Base-by-base conservation (phyloP, 371 early-diverging fungal genomes). In the Mucor sp. region DNA sequence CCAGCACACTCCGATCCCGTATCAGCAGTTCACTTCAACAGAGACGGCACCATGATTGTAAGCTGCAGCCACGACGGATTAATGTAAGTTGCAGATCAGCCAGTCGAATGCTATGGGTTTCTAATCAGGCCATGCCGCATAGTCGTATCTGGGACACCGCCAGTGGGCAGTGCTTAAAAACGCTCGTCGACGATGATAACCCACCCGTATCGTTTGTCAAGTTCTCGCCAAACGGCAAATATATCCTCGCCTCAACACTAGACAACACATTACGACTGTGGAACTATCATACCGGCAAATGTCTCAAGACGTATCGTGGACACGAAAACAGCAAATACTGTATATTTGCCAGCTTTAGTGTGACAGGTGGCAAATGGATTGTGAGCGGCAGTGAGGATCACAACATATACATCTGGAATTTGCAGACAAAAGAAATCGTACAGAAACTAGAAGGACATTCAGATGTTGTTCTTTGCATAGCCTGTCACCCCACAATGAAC, bases 221-320 rank as follows among this genome's bases (percentile, higher is more conserved):
- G 78, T 99, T 99, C 74, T 96, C 97, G 28, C 99, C 99, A 32
- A 99, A 99, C 76, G 96, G 98, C 69, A 97, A 97, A 83, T 99
- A 94, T 77, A 95, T 99, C 66, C 87, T 99, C 57, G 96, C 98
- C 4, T 89, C 95, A 0, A 95, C 97, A 11, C 82, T 94, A 61
- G 97, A 99, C 81, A 93, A 89, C 71, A 95, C 96, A 25, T 81
- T 99, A 56, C 90, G 97, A 39, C 88, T 99, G 48, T 99, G 99
- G 99, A 92, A 91, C 77, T 94, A 90, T 76, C 92, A 94, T 47
- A 92, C 91, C 15, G 95, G 94, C 28, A 95, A 95, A 76, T 97
- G 97, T 61, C 80, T 97, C 32, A 97, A 98, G 79, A 92, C 95
- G 0, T 98, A 97, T 71, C 85, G 81, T 32, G 99, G 98, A 9